phyloP scores from a whole-genome alignment of 441 rosid species.

The Erodium trifolium region DNA sequence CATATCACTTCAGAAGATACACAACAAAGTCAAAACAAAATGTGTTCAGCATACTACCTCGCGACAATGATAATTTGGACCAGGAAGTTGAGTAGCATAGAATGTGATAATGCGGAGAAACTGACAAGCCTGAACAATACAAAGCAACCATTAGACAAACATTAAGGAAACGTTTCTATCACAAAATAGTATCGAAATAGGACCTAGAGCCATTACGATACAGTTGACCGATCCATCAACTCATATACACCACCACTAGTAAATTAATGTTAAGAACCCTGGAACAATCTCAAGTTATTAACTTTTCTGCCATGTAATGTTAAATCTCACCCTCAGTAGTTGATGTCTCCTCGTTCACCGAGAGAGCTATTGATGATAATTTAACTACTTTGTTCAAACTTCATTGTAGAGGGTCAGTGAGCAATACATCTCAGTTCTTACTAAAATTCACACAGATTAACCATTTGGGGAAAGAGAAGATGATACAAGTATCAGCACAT shows the following conservation, averaged over 20 bases:
- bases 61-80: conserved; percentile 97
- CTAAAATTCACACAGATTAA: not conserved
- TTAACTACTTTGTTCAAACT: not conserved
- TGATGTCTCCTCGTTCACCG: not conserved
- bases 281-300: too few species aligned
- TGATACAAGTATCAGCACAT: not conserved
- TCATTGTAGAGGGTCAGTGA: not conserved
- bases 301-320: too few species aligned
- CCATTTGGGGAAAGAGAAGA: not conserved
- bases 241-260: not conserved
- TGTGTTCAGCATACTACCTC: conserved; percentile 47
- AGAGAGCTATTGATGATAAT: not conserved
- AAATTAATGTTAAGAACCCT: not conserved
- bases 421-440: not conserved
- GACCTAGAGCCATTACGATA: conserved; percentile 2
- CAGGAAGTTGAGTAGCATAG: conserved; percentile 98
- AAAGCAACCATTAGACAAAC: conserved; percentile 16
- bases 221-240: not conserved
- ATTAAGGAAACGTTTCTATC: not conserved
- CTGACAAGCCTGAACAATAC: conserved; percentile 59
- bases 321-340: too few species aligned
- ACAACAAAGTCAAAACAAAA: not conserved
- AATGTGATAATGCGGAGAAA: conserved; percentile 77
- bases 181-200: not conserved
- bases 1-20: conserved; percentile 3